phyloP scores from a whole-genome alignment of 257 asterid genomes.

The Lavandula angustifolia region DNA sequence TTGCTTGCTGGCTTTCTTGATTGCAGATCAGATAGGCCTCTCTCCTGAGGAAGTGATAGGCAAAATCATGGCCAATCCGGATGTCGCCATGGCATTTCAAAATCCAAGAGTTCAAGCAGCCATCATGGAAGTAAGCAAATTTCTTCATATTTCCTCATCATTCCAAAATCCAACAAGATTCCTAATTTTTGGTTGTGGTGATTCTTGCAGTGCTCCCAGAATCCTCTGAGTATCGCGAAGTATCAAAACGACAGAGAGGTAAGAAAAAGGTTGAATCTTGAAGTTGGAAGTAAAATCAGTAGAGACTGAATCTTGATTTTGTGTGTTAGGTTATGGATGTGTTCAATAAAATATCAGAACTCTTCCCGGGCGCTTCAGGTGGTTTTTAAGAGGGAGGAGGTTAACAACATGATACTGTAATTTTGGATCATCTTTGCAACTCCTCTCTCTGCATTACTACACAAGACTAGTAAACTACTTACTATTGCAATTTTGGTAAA shows the following conservation, averaged over 20 bases:
- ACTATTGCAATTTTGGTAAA: too few species aligned
- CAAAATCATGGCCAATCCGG: conserved; percentile 94
- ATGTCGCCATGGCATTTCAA: conserved; percentile 96
- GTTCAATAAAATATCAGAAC: conserved; percentile 88
- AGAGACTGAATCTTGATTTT: not conserved
- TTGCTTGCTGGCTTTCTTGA: not conserved
- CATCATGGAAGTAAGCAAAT: conserved; percentile 80
- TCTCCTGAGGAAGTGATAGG: conserved; percentile 91
- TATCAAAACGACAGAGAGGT: conserved; percentile 98
- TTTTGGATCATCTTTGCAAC: not conserved
- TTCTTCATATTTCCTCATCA: not conserved
- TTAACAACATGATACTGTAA: not conserved
- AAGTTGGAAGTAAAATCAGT: too few species aligned
- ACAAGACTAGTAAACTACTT: not conserved
- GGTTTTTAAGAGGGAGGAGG: conserved; percentile 18
- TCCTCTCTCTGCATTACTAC: not conserved
- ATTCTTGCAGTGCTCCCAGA: conserved; percentile 80
- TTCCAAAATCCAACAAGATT: too few species aligned
- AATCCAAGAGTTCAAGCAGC: conserved; percentile 98
- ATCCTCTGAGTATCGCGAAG: conserved; percentile 83
- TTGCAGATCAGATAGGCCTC: conserved; percentile 91
- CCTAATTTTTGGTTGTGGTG: not conserved
- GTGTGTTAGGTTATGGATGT: conserved; percentile 88
- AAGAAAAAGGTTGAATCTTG: conserved; percentile 8
- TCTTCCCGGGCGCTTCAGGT: conserved; percentile 84